Percentiles rank a stretch among this genome's conserved stretches.
Conservation (phyloP, 768 basidiomycete genomes). For the Russula abietina region DNA sequence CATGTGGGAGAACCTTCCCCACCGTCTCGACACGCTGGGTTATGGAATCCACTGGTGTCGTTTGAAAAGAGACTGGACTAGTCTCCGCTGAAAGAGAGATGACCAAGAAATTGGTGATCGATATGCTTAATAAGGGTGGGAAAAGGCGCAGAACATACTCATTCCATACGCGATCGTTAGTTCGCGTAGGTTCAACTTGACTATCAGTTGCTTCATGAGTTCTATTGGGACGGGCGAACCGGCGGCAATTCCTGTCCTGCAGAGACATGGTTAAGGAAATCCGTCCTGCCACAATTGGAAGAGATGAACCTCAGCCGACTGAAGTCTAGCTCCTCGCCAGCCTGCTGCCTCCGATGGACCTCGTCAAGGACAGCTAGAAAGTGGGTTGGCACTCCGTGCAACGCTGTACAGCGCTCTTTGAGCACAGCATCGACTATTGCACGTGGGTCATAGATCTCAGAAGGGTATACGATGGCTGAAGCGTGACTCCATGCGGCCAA, state of each 20-base stretch:
- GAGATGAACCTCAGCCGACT: conserved; percentile 47
- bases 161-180: conserved; percentile 81
- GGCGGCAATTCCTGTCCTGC: conserved; percentile 76
- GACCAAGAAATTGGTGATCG: conserved; percentile 6
- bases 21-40: conserved; percentile 78
- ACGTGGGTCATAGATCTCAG: conserved; percentile 54
- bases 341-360: conserved; percentile 47
- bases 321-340: conserved; percentile 44
- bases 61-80: conserved; percentile 82
- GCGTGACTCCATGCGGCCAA: conserved; percentile 73
- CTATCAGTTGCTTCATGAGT: conserved; percentile 67
- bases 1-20: conserved; percentile 69
- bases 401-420: conserved; percentile 63
- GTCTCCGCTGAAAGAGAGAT: conserved; percentile 54
- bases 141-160: conserved; percentile 48
- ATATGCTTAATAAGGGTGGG: background rate
- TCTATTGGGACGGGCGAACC: conserved; percentile 76
- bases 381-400: conserved; percentile 85
- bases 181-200: conserved; percentile 59
- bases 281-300: background rate
- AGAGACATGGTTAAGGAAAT: background rate
- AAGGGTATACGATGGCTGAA: conserved; percentile 69
- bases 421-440: conserved; percentile 67
- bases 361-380: conserved; percentile 71
- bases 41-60: conserved; percentile 60